Evolutionary conservation across 768 basidiomycete genomes (phyloP), one percentile per base, ranked within the genome.

Genomic region (Russula sp.): DNA sequence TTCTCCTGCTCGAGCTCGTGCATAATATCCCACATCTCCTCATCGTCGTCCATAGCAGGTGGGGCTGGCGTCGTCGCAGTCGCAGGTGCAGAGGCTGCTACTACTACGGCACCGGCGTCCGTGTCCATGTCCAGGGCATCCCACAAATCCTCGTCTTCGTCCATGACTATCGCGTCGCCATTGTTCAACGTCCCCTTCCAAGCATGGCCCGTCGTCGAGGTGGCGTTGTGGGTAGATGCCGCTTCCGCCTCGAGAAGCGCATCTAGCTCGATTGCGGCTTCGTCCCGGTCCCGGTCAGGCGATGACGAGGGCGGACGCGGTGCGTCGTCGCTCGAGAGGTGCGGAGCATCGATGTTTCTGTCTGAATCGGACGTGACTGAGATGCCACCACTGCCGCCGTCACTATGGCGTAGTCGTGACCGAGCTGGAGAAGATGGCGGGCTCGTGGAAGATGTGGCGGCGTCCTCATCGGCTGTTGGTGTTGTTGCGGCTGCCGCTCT

Each of bases 11-110:
- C 85, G 38, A 84, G 74, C 71, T 89, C 84, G 46, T 80, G 71
- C 59, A 90, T 75, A 48, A 87, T 78, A 67, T 85, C 81, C 86
- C 91, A 91, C 81, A 90, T 83, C 7, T 89, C 89, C 48, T 84
- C 83, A 38, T 88, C 85, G 7, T 83, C 82, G 18, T 76, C 71
- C 22, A 66, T 62, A 1, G 64, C 69, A 5, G 71, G 57, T 20
- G 67, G 55, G 14, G 13, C 59, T 13, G 50, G 50, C 59, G 65
- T 28, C 57, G 50, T 51, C 18, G 49, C 30, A 53, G 53, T 48
- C 8, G 49, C 26, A 5, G 61, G 50, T 5, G n/a, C 26, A 18
- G 68, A 46, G 2, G 64, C 16, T 7, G 59, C 38, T 58, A 30
- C 28, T 30, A 5, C 28, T 30, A 30, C 28, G 2, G 28, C 28